These are phyloP conservation scores for Xylaria castorea DNA, from an alignment of 495 filamentous ascomycete species.

Conservation along the genomic window DNA sequence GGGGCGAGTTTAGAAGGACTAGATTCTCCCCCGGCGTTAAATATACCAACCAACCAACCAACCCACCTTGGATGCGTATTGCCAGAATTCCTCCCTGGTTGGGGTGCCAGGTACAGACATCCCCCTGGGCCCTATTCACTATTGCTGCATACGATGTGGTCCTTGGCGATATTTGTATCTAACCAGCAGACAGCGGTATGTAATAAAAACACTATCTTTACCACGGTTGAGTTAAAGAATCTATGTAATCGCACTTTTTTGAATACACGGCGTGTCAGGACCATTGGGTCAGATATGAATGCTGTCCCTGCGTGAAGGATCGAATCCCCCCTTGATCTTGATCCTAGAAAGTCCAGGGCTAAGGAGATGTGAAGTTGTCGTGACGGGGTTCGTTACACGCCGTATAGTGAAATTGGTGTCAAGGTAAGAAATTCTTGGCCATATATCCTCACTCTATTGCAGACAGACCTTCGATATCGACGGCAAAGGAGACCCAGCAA, in stretches of 20 bases:
- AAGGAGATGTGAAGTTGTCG: background rate
- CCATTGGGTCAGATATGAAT: background rate
- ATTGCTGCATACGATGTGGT: background rate
- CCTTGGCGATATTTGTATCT: background rate
- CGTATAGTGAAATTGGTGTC: background rate
- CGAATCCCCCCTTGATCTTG: background rate
- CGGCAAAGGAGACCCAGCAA: slow-evolving; percentile 11
- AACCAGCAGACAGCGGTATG: background rate
- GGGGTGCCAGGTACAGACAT: too few relatives aligned
- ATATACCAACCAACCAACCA: too few relatives aligned
- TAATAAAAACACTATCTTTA: background rate
- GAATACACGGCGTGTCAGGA: background rate
- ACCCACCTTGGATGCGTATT: too few relatives aligned
- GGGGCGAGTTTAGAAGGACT: too few relatives aligned
- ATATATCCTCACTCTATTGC: background rate
- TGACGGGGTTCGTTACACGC: background rate
- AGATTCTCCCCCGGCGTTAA: too few relatives aligned
- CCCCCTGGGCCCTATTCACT: too few relatives aligned
- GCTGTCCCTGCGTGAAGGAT: background rate
- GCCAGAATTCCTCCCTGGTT: too few relatives aligned
- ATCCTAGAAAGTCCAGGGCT: background rate
- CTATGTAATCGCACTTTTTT: too few relatives aligned
- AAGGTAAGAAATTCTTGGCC: background rate
- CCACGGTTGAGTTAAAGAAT: background rate
- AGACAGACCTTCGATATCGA: slow-evolving; percentile 5